These are phyloP conservation scores for Yamadazyma atlantica DNA, from an alignment of 1,139 yeast genomes.

Conservation along the genomic window DNA sequence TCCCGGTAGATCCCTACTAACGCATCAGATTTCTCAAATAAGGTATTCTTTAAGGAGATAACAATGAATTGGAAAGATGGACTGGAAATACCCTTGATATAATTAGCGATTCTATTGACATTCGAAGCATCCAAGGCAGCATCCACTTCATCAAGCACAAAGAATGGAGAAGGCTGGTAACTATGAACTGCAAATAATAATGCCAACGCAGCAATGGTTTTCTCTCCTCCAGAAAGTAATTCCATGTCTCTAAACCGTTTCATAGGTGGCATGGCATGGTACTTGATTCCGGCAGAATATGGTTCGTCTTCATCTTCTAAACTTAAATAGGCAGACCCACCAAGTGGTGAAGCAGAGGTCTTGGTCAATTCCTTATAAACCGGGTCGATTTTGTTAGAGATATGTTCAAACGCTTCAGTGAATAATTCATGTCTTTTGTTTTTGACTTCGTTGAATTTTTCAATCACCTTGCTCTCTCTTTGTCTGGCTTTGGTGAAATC, in stretches of 20 bases:
- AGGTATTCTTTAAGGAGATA: conserved; percentile 82
- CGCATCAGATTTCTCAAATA: conserved; percentile 87
- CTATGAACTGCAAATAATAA: conserved; percentile 88
- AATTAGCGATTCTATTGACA: conserved; percentile 81
- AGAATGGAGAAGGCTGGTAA: conserved; percentile 91
- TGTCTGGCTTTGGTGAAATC: conserved; percentile 67
- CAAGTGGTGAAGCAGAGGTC: conserved; percentile 65
- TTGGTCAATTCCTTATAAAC: conserved; percentile 89
- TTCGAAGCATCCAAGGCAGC: conserved; percentile 94
- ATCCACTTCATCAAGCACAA: conserved; percentile 94
- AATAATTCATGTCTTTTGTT: conserved; percentile 60
- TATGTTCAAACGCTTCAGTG: conserved; percentile 73
- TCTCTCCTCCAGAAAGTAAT: conserved; percentile 92
- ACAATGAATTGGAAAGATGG: conserved; percentile 89
- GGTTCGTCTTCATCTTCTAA: conserved; percentile 91
- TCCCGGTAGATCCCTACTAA: conserved; percentile 92
- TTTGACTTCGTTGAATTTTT: conserved; percentile 61
- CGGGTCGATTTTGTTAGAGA: conserved; percentile 67
- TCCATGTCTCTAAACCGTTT: conserved; percentile 94
- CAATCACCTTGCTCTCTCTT: conserved; percentile 55
- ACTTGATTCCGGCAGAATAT: conserved; percentile 76
- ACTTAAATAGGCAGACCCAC: conserved; percentile 90
- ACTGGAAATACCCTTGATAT: conserved; percentile 74
- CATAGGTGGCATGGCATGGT: conserved; percentile 96
- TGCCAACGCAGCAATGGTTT: conserved; percentile 94